phyloP scores from a whole-genome alignment of 805 yeast genomes.

The Starmerella vaccinii region DNA sequence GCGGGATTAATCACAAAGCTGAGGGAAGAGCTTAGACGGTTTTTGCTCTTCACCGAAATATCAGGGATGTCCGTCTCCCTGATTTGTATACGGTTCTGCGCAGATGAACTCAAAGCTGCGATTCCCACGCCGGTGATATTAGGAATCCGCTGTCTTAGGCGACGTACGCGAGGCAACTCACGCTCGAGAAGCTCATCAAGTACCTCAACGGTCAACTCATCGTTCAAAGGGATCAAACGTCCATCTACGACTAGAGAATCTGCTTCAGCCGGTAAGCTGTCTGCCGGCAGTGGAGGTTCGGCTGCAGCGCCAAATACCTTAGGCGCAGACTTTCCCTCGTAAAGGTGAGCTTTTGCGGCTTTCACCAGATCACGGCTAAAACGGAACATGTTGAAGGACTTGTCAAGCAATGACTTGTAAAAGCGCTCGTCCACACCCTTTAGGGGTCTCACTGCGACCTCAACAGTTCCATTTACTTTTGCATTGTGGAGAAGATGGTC shows the following conservation, averaged over 20 bases:
- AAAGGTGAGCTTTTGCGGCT: conserved; percentile 16
- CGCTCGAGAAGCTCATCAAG: conserved; percentile 15
- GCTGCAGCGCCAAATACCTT: conserved; percentile 6
- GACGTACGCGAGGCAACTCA: conserved; percentile 17
- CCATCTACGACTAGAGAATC: conserved; percentile 22
- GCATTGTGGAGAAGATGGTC: conserved; percentile 8
- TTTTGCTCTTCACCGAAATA: background rate
- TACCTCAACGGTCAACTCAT: background rate
- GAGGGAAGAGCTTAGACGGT: background rate
- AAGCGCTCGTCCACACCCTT: conserved; percentile 15
- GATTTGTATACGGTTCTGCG: conserved; percentile 8
- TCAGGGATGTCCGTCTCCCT: conserved; percentile 8
- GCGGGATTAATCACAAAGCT: conserved; percentile 54
- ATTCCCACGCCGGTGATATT: conserved; percentile 12
- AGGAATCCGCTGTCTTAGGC: conserved; percentile 9
- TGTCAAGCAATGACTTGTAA: conserved; percentile 12
- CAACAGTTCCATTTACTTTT: conserved; percentile 7
- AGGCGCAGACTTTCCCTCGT: conserved; percentile 14
- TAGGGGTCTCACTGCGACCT: conserved; percentile 16
- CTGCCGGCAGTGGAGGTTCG: conserved; percentile 1
- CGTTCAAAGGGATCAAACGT: conserved; percentile 4
- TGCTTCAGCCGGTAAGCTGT: background rate
- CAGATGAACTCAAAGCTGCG: conserved; percentile 10
- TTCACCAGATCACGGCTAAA: conserved; percentile 14
- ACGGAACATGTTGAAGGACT: conserved; percentile 12